These are phyloP conservation scores for Globomyces pollinis-pini DNA, from an alignment of 192 early-diverging fungal genomes.

Conservation along the genomic window DNA sequence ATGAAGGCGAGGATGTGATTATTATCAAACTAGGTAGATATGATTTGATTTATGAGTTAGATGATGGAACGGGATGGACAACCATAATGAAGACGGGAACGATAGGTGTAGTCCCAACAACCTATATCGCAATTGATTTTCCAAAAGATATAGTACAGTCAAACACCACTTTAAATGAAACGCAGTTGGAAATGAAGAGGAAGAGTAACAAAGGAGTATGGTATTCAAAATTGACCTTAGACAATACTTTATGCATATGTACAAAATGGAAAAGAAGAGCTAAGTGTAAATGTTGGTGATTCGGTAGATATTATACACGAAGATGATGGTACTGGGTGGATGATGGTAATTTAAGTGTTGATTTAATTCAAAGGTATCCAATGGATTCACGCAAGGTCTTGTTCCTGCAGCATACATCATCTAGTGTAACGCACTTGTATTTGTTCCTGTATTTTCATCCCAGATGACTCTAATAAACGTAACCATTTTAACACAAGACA, in stretches of 20 bases:
- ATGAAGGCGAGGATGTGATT: background rate
- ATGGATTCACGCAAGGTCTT: too few species aligned
- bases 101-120: background rate
- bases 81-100: background rate
- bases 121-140: constrained; percentile 1
- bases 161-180: background rate
- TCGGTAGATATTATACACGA: constrained; percentile 5
- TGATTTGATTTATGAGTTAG: background rate
- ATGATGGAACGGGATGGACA: constrained; percentile 18
- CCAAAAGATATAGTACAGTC: background rate
- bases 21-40: constrained; percentile 4
- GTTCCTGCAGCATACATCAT: too few species aligned
- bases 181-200: too few species aligned
- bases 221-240: background rate
- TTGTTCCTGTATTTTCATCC: too few species aligned
- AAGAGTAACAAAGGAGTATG: background rate
- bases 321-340: constrained; percentile 17
- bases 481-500: too few species aligned
- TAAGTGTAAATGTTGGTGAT: constrained; percentile 4
- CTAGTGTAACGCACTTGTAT: too few species aligned
- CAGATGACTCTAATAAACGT: too few species aligned
- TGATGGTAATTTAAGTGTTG: too few species aligned
- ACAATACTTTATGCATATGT: background rate
- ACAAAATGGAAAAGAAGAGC: constrained; percentile 3
- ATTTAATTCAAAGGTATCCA: too few species aligned